Evolutionary conservation across 495 filamentous ascomycete genomes (phyloP).

Genomic region (Pseudoneurospora amorphoporcata): DNA sequence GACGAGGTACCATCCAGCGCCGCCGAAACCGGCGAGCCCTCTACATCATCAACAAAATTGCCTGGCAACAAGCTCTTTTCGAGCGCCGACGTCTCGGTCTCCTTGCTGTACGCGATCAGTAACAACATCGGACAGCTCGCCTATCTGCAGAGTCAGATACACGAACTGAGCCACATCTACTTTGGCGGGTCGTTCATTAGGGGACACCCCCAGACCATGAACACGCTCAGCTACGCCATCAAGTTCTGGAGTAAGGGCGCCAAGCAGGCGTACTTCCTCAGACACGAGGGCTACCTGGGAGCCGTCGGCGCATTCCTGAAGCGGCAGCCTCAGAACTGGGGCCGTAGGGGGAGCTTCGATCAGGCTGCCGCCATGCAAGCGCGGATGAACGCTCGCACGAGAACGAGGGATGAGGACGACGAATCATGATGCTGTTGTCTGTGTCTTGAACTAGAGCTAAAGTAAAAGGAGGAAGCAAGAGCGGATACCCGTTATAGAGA

Average conservation of each 20-base stretch:
- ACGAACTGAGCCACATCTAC: constrained; percentile 84
- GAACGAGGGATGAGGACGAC: background rate
- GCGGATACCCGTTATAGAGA: background rate
- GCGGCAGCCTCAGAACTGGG: constrained; percentile 85
- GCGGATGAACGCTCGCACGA: constrained; percentile 3
- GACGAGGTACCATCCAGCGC: constrained; percentile 7
- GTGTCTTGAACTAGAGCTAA: background rate
- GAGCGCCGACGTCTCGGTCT: constrained; percentile 41
- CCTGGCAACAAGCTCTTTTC: constrained; percentile 27
- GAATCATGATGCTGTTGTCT: background rate
- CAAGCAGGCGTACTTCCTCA: constrained; percentile 90
- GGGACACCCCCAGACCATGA: constrained; percentile 94
- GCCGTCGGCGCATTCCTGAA: constrained; percentile 92
- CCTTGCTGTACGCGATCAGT: constrained; percentile 70
- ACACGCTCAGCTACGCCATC: constrained; percentile 90
- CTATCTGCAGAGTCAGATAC: constrained; percentile 88
- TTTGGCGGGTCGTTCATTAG: constrained; percentile 97
- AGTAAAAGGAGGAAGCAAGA: background rate
- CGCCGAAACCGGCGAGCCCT: constrained; percentile 7
- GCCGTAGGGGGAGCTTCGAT: constrained; percentile 64
- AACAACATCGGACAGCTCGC: constrained; percentile 99
- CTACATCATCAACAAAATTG: constrained; percentile 8
- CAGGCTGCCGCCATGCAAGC: constrained; percentile 14
- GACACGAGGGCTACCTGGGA: constrained; percentile 95
- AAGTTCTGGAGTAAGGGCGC: constrained; percentile 91